Percentiles rank a stretch among this genome's conserved stretches.
These are phyloP conservation scores for Bipolaris sorokiniana DNA, from an alignment of 2,329 filamentous ascomycete genomes.

Conservation along the genomic window DNA sequence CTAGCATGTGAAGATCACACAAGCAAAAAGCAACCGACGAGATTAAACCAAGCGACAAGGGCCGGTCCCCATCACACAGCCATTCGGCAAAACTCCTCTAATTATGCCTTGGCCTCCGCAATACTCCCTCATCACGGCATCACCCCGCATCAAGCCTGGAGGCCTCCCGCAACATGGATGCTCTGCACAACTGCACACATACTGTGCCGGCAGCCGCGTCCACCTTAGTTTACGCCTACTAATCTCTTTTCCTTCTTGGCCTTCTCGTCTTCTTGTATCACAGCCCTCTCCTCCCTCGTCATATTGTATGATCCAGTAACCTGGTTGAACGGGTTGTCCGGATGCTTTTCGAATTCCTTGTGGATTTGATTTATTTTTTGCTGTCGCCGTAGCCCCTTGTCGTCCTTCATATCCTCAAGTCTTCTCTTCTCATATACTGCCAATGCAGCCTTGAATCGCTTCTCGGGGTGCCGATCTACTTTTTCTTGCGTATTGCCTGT, in stretches of 20 bases:
- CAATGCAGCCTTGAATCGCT: slow-evolving; percentile 85
- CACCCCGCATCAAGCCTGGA: slow-evolving; percentile 25
- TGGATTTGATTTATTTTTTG: slow-evolving; percentile 83
- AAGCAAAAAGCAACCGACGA: slow-evolving; percentile 8
- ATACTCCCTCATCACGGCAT: slow-evolving; percentile 3
- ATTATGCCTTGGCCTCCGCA: slow-evolving; percentile 6
- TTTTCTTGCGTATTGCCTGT: slow-evolving; percentile 67
- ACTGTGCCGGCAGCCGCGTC: background rate
- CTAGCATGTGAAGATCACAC: slow-evolving; percentile 4
- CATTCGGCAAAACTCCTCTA: background rate
- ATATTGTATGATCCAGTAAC: slow-evolving; percentile 77
- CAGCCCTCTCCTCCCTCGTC: slow-evolving; percentile 74
- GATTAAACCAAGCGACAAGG: background rate
- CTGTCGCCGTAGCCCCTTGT: slow-evolving; percentile 79
- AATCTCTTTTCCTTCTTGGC: slow-evolving; percentile 76
- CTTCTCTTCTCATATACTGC: slow-evolving; percentile 81
- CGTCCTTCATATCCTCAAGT: slow-evolving; percentile 82
- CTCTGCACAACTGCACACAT: slow-evolving; percentile 11
- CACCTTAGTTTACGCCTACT: slow-evolving; percentile 32
- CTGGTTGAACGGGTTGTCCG: slow-evolving; percentile 96
- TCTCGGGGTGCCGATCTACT: slow-evolving; percentile 87
- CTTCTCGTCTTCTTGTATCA: slow-evolving; percentile 70
- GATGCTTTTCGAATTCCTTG: slow-evolving; percentile 94
- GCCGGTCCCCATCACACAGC: background rate
- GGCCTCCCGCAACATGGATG: slow-evolving; percentile 10